A percentile compares a stretch with the other conserved stretches of the same genome.
These are phyloP conservation scores for Saturnispora silvae DNA, from an alignment of 805 yeast species.

Conservation along the genomic window DNA sequence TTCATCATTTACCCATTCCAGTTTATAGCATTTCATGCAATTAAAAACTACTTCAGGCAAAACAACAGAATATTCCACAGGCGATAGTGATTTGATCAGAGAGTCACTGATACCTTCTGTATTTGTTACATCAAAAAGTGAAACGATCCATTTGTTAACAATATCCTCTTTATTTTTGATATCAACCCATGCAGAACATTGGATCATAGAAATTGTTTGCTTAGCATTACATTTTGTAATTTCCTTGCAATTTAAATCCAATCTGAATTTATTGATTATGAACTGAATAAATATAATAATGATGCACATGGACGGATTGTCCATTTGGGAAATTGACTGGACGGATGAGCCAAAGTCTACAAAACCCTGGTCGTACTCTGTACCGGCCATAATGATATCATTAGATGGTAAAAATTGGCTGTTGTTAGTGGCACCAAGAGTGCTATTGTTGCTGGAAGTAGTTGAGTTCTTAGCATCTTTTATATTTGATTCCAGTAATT, in stretches of 20 bases:
- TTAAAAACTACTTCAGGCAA: constrained; percentile 70
- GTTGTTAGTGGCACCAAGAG: no score
- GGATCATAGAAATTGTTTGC: constrained; percentile 7
- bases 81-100: constrained; percentile 52
- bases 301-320: constrained; percentile 63
- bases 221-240: constrained; percentile 7
- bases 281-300: constrained; percentile 36
- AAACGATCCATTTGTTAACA: constrained; percentile 65
- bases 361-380: constrained; percentile 31
- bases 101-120: constrained; percentile 80
- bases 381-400: constrained; percentile 18
- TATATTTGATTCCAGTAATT: constrained; percentile 37
- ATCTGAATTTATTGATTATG: constrained; percentile 4
- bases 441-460: constrained; percentile 11
- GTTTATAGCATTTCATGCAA: constrained; percentile 49
- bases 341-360: constrained; percentile 56
- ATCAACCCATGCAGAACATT: constrained; percentile 2
- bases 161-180: constrained; percentile 6
- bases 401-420: constrained; percentile 4
- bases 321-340: constrained; percentile 49
- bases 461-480: no score
- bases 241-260: constrained; percentile 11
- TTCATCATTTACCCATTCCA: constrained; percentile 45
- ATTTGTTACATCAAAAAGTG: constrained; percentile 48
- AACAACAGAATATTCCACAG: constrained; percentile 56